Conservation (phyloP, 257 asterid species). For the Penstemon newberryi region DNA sequence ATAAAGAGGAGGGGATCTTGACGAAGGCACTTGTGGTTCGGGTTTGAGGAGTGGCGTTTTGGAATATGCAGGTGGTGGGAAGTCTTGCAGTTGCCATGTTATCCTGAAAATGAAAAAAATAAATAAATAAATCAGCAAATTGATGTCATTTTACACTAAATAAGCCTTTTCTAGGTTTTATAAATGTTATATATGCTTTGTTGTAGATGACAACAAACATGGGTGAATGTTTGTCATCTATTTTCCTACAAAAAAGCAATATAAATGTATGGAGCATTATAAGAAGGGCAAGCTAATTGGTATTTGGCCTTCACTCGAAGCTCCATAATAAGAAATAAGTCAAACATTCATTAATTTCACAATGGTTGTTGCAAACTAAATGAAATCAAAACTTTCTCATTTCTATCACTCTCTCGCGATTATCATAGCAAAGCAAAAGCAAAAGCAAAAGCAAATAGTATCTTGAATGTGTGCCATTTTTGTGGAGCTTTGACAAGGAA, state of each 20-base stretch:
- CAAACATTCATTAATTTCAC: not conserved
- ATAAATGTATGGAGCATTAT: constrained; percentile 29
- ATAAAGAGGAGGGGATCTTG: constrained; percentile 49
- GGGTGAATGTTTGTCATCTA: constrained; percentile 20
- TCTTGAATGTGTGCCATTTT: too few species aligned
- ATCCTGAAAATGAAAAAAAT: constrained; percentile 40
- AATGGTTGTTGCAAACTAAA: too few species aligned
- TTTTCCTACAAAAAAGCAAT: constrained; percentile 26
- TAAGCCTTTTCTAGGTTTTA: not conserved
- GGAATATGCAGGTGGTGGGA: constrained; percentile 50
- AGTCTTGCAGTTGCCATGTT: constrained; percentile 62
- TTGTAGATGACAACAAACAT: constrained; percentile 17
- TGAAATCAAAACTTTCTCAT: not conserved
- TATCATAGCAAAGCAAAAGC: too few species aligned
- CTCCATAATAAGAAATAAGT: constrained; percentile 23
- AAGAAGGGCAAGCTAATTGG: constrained; percentile 31
- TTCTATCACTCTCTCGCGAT: too few species aligned
- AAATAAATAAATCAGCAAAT: not conserved
- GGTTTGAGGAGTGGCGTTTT: constrained; percentile 35
- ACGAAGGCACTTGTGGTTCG: constrained; percentile 38
- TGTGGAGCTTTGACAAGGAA: too few species aligned
- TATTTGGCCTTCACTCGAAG: constrained; percentile 37
- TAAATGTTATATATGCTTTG: constrained; percentile 23
- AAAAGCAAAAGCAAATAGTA: too few species aligned
- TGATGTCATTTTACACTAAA: not conserved